Conservation (phyloP, 176 grass and related monocot species). For the Pontederia crassipes region DNA sequence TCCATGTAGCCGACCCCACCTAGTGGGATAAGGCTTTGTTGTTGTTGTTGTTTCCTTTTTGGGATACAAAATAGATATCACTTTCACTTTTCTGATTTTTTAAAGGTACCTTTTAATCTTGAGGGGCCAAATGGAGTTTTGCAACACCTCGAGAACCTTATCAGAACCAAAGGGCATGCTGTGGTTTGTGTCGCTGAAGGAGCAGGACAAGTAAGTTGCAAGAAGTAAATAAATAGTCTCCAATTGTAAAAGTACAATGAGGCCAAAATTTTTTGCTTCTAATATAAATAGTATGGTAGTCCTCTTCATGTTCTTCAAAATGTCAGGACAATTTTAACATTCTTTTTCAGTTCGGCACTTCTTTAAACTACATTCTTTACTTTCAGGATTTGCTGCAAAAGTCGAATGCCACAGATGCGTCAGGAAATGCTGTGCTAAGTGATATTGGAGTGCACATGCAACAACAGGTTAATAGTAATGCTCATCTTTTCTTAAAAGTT, state of each 20-base stretch:
- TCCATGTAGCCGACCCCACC: too few relatives aligned
- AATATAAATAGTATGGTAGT: background rate
- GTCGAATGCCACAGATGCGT: constrained; percentile 81
- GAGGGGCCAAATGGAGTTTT: constrained; percentile 79
- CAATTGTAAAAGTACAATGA: too few relatives aligned
- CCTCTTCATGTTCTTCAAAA: background rate
- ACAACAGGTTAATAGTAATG: constrained; percentile 43
- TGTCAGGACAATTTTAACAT: background rate
- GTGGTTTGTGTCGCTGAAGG: constrained; percentile 89
- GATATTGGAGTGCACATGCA: constrained; percentile 94
- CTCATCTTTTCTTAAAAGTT: background rate
- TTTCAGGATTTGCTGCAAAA: constrained; percentile 83
- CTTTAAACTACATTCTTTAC: background rate
- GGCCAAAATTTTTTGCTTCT: too few relatives aligned
- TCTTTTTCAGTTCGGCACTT: background rate
- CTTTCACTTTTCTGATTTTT: background rate
- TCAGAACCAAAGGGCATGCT: constrained; percentile 73
- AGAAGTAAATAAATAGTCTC: too few relatives aligned
- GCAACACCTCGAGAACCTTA: constrained; percentile 62
- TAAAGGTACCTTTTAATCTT: constrained; percentile 66
- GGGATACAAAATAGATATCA: constrained; percentile 14
- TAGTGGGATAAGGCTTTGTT: too few relatives aligned
- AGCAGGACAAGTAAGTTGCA: constrained; percentile 69
- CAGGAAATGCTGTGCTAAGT: constrained; percentile 76
- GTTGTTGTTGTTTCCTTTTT: too few relatives aligned